These are phyloP conservation scores for Saccharomycopsis fibuligera DNA, from an alignment of 805 yeast genomes.

Conservation along the genomic window DNA sequence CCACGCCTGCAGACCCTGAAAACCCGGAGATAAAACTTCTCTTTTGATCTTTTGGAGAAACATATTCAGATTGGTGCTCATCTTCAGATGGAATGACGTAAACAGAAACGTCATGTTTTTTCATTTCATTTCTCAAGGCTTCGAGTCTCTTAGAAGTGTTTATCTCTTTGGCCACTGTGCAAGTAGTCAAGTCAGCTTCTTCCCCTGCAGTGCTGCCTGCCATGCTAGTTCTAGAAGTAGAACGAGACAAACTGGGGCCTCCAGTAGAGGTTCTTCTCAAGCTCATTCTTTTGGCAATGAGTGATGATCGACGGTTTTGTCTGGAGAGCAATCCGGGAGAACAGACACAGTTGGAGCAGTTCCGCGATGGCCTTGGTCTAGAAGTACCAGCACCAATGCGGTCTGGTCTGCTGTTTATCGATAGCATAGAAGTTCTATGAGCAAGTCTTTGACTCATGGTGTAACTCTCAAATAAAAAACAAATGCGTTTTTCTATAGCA, in stretches of 20 bases:
- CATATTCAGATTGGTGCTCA: slow-evolving; percentile 90
- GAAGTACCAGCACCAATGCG: slow-evolving; percentile 1
- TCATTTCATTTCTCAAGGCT: slow-evolving; percentile 60
- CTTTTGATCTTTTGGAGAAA: slow-evolving; percentile 73
- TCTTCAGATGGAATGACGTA: slow-evolving; percentile 85
- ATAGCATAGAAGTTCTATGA: slow-evolving; percentile 22
- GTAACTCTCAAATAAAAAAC: no score
- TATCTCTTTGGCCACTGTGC: slow-evolving; percentile 33
- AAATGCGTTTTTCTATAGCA: no score
- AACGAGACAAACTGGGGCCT: slow-evolving; percentile 10
- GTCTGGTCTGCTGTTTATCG: slow-evolving; percentile 16
- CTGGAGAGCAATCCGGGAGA: slow-evolving; percentile 77
- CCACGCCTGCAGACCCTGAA: slow-evolving; percentile 91
- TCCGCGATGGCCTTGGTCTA: slow-evolving; percentile 32
- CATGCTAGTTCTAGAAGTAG: slow-evolving; percentile 19
- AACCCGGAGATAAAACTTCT: slow-evolving; percentile 81
- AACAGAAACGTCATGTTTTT: slow-evolving; percentile 53
- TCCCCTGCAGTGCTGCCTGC: neutral
- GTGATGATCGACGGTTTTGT: slow-evolving; percentile 52
- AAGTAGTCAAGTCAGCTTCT: neutral
- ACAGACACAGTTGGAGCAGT: slow-evolving; percentile 74
- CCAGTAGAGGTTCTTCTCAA: slow-evolving; percentile 28
- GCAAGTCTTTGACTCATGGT: slow-evolving; percentile 15
- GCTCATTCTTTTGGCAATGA: slow-evolving; percentile 36
- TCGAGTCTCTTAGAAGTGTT: slow-evolving; percentile 56